A percentile compares a stretch with the other conserved stretches of the same genome.
Conservation (phyloP, 805 yeast genomes). For the Candida pini region DNA sequence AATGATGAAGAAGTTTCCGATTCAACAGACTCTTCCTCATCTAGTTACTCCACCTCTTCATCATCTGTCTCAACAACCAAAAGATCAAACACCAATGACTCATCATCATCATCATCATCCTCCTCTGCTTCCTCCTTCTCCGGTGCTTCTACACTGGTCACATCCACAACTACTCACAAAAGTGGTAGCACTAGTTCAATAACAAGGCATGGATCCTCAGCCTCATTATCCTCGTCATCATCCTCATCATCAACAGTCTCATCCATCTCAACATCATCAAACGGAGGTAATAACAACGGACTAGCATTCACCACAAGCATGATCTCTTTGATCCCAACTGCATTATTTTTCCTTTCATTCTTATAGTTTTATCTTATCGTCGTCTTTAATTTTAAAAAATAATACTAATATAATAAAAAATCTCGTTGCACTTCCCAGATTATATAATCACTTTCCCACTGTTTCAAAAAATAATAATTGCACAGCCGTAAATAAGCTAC, state of each 20-base stretch:
- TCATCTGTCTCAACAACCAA: slow-evolving; percentile 3
- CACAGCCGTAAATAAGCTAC: too few relatives aligned
- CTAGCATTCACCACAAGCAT: background rate
- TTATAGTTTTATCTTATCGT: slow-evolving; percentile 3
- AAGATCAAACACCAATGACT: slow-evolving; percentile 5
- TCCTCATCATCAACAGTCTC: slow-evolving; percentile 11
- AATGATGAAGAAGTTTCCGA: slow-evolving; percentile 18
- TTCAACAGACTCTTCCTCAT: background rate
- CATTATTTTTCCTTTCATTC: slow-evolving; percentile 9
- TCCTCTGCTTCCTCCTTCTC: slow-evolving; percentile 10
- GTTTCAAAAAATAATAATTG: too few relatives aligned
- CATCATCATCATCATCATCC: slow-evolving; percentile 4
- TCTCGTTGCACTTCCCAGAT: too few relatives aligned
- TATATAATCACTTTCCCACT: too few relatives aligned
- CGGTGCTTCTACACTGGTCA: slow-evolving; percentile 4
- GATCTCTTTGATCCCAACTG: slow-evolving; percentile 6
- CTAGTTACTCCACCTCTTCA: slow-evolving; percentile 4
- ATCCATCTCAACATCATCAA: slow-evolving; percentile 10
- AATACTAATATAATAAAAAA: too few relatives aligned
- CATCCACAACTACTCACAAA: background rate
- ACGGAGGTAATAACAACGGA: slow-evolving; percentile 2
- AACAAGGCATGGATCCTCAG: slow-evolving; percentile 1
- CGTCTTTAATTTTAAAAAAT: too few relatives aligned
- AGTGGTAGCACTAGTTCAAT: slow-evolving; percentile 1
- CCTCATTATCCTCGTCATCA: slow-evolving; percentile 12